Evolutionary conservation across 495 filamentous ascomycete genomes (phyloP), one percentile per base, ranked within the genome.

Genomic region (Penicillium bialowiezense): DNA sequence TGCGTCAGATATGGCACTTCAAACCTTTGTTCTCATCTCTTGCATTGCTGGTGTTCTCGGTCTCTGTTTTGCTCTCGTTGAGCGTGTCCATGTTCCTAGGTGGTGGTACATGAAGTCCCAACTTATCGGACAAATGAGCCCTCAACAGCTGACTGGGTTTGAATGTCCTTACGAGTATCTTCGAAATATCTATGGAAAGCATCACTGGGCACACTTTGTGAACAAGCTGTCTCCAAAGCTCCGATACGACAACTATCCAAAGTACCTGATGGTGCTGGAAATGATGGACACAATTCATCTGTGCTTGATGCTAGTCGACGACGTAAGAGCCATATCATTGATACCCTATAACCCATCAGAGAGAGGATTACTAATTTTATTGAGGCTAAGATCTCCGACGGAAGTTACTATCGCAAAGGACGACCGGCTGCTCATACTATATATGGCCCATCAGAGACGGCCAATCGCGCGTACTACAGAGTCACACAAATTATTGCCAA

Each of bases 231-330:
- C 48, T 9, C 63, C 61, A 1, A 44, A 19, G 8, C 55, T 66
- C 1, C 50, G 58, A 31, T 17, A 55, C 7, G 36, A 56, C 7
- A 55, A 69, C 31, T 55, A 58, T 0, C 23, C 28, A 1, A 58
- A 59, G 19, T 62, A 61, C 37, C 18, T 23, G 23, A 52, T 64
- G 46, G 44, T 64, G 2, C 50, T 64, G 13, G 61, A 69, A 34
- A 56, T 63, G 31, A 55, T 67, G 53, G 65, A 69, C 43, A 50
- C 56, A 0, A 58, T 69, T 14, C 65, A 69, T 32, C 44, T 69
- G 26, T 61, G 65, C 19, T 42, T 60, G 15, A 69, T 69, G 44
- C 37, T 69, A 33, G 65, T 69, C 15, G 65, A 69, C 33, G 65
- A 69, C 54, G 54, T 69, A 23, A 38, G 41, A 12, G 24, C 34